These are phyloP conservation scores for Trematosphaeria pertusa DNA, from an alignment of 2,329 filamentous ascomycete species.

Conservation along the genomic window DNA sequence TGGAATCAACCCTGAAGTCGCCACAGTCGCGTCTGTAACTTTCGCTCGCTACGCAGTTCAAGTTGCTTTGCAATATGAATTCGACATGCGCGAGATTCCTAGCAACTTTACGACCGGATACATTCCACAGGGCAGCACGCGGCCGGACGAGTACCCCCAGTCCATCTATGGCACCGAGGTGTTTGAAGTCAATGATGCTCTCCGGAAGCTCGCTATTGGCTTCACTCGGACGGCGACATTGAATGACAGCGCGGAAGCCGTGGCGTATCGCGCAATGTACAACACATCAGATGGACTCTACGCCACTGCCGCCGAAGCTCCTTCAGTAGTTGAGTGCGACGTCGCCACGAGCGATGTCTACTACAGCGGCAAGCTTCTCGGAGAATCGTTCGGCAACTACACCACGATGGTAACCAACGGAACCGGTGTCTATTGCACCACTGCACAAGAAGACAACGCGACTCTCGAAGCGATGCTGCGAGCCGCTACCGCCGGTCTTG, in stretches of 20 bases:
- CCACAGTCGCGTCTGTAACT: slow-evolving; percentile 70
- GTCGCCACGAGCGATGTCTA: slow-evolving; percentile 39
- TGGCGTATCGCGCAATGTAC: slow-evolving; percentile 49
- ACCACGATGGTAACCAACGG: slow-evolving; percentile 44
- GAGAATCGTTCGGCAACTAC: slow-evolving; percentile 36
- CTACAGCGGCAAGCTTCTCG: slow-evolving; percentile 35
- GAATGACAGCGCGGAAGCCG: slow-evolving; percentile 45
- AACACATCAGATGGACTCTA: slow-evolving; percentile 28
- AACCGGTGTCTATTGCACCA: slow-evolving; percentile 44
- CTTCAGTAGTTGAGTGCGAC: slow-evolving; percentile 41
- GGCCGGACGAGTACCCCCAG: slow-evolving; percentile 55
- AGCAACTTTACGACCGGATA: slow-evolving; percentile 72
- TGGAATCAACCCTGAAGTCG: slow-evolving; percentile 73
- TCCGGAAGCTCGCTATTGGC: slow-evolving; percentile 42
- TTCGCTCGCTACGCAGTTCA: slow-evolving; percentile 75
- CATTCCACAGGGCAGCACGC: slow-evolving; percentile 63
- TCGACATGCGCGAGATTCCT: slow-evolving; percentile 73
- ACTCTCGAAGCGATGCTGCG: slow-evolving; percentile 43
- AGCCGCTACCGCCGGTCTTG: slow-evolving; percentile 27
- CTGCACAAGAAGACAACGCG: slow-evolving; percentile 47
- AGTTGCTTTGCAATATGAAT: slow-evolving; percentile 77
- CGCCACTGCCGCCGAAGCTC: slow-evolving; percentile 29
- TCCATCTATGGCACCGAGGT: slow-evolving; percentile 52
- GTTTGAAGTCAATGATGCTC: slow-evolving; percentile 50
- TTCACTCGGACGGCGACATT: slow-evolving; percentile 45